These are phyloP conservation scores for Cucumis hystrix DNA, from an alignment of 306 rosid species.

Conservation along the genomic window DNA sequence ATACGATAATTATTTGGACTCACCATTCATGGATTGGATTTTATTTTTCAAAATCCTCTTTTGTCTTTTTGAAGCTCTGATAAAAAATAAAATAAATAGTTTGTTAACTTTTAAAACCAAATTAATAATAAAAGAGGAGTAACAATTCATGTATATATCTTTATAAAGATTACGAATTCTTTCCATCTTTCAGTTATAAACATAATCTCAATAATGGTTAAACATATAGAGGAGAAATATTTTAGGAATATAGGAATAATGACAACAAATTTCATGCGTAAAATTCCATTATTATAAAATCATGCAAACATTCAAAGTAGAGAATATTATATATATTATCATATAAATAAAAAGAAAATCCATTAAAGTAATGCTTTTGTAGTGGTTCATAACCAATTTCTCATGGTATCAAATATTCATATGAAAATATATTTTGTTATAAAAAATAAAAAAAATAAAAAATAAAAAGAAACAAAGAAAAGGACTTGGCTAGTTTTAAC, in stretches of 20 bases:
- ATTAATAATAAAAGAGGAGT: too few species aligned
- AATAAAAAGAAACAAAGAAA: not conserved
- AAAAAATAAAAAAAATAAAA: too few species aligned
- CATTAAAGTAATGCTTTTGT: not conserved
- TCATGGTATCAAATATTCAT: not conserved
- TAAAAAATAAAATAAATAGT: too few species aligned
- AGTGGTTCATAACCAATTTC: not conserved
- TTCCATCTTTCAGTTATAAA: not conserved
- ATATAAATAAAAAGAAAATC: not conserved
- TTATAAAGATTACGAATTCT: too few species aligned
- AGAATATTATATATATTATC: not conserved
- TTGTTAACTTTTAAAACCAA: too few species aligned
- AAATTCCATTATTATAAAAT: too few species aligned
- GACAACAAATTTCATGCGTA: too few species aligned
- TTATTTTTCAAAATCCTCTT: too few species aligned
- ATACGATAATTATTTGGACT: too few species aligned
- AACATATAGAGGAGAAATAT: not conserved
- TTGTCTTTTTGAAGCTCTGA: too few species aligned
- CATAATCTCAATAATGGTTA: not conserved
- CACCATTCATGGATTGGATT: too few species aligned
- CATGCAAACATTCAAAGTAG: not conserved
- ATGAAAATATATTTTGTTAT: not conserved
- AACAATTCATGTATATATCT: too few species aligned
- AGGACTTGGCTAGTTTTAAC: not conserved
- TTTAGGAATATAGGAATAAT: not conserved